phyloP scores from a whole-genome alignment of 805 yeast species.

The Candida rishiriensis region DNA sequence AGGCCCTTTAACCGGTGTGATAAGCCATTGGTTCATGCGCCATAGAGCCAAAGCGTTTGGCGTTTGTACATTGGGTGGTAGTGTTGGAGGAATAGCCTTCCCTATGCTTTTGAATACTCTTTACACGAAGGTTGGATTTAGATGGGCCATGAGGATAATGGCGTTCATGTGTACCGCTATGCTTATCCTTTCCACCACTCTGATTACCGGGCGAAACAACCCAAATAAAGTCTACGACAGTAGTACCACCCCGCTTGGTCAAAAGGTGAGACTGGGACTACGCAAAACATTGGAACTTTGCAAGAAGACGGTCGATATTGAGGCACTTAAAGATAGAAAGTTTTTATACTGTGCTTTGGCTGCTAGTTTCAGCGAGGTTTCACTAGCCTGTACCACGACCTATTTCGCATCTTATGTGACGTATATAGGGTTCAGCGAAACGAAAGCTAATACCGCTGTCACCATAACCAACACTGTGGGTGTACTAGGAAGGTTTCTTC shows the following conservation, averaged over 20 bases:
- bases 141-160: constrained; percentile 50
- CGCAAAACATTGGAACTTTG: constrained; percentile 3
- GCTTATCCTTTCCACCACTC: constrained; percentile 21
- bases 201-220: constrained; percentile 33
- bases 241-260: background rate
- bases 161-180: constrained; percentile 38
- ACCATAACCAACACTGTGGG: constrained; percentile 37
- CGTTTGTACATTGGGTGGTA: constrained; percentile 50
- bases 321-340: constrained; percentile 30
- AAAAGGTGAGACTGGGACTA: background rate
- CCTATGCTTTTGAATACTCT: constrained; percentile 45
- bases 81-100: constrained; percentile 47
- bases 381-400: constrained; percentile 42
- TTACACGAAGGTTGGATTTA: constrained; percentile 42
- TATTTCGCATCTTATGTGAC: constrained; percentile 50
- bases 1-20: constrained; percentile 50
- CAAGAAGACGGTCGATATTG: constrained; percentile 29
- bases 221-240: constrained; percentile 1
- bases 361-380: constrained; percentile 39
- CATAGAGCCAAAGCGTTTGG: constrained; percentile 55
- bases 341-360: constrained; percentile 27
- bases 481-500: constrained; percentile 37
- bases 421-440: constrained; percentile 36
- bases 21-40: constrained; percentile 55
- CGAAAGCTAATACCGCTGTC: constrained; percentile 32